phyloP scores from a whole-genome alignment of 768 basidiomycete genomes.

The Austroboletus festivus region DNA sequence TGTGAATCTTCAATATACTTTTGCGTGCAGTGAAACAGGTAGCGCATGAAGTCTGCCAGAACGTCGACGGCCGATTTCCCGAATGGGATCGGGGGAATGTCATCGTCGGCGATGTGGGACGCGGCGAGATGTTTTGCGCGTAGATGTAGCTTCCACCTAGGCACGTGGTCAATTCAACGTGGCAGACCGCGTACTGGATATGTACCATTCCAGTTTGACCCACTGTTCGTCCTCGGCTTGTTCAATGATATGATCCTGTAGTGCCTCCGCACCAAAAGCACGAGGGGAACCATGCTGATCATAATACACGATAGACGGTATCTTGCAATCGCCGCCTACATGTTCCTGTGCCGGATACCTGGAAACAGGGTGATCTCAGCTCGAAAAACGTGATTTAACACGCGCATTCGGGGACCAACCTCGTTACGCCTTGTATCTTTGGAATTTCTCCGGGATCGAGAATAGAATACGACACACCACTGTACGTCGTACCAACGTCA shows the following conservation, averaged over 20 bases:
- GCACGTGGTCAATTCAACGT: background rate
- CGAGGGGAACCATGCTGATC: slow-evolving; percentile 37
- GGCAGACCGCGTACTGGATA: background rate
- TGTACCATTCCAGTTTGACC: slow-evolving; percentile 45
- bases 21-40: slow-evolving; percentile 42
- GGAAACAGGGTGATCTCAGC: background rate
- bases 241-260: slow-evolving; percentile 37
- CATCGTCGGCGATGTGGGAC: slow-evolving; percentile 30
- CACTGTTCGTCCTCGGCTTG: slow-evolving; percentile 44
- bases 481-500: slow-evolving; percentile 42
- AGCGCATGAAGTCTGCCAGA: slow-evolving; percentile 46
- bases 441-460: slow-evolving; percentile 39
- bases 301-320: slow-evolving; percentile 49
- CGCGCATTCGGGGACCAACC: slow-evolving; percentile 21
- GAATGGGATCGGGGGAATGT: slow-evolving; percentile 40
- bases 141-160: slow-evolving; percentile 40
- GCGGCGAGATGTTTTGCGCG: slow-evolving; percentile 33
- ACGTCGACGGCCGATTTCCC: slow-evolving; percentile 42
- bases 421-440: slow-evolving; percentile 34
- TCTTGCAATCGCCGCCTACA: slow-evolving; percentile 44
- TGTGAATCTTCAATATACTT: slow-evolving; percentile 49
- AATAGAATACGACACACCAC: slow-evolving; percentile 40
- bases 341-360: slow-evolving; percentile 43
- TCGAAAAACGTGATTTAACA: slow-evolving; percentile 10
- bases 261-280: slow-evolving; percentile 46